A percentile compares a stretch with the other conserved stretches of the same genome.
phyloP scores from a whole-genome alignment of 805 yeast species.

The Crinitomyces ghanaensis region DNA sequence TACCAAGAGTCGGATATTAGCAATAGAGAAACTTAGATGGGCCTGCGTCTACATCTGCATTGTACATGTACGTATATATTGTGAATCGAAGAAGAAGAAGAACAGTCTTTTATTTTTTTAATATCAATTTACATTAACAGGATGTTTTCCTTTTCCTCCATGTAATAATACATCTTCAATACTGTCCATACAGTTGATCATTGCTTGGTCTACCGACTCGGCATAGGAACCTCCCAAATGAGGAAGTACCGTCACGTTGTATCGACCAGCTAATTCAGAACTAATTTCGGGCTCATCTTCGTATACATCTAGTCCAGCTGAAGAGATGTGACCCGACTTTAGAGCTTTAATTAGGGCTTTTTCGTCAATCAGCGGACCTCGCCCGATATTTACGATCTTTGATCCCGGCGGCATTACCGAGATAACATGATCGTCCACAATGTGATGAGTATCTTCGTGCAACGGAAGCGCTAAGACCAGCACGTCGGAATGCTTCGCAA shows the following conservation, averaged over 20 bases:
- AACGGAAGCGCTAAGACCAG: slow-evolving; percentile 60
- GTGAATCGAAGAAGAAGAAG: neutral
- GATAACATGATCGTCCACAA: slow-evolving; percentile 41
- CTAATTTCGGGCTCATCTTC: slow-evolving; percentile 50
- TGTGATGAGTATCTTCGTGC: slow-evolving; percentile 42
- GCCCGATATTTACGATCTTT: slow-evolving; percentile 61
- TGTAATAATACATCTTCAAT: slow-evolving; percentile 22
- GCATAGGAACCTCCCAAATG: slow-evolving; percentile 60
- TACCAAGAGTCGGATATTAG: slow-evolving; percentile 27
- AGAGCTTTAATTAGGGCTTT: slow-evolving; percentile 52
- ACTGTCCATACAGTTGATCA: slow-evolving; percentile 48
- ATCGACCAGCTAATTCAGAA: slow-evolving; percentile 38
- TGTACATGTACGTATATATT: neutral
- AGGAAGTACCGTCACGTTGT: slow-evolving; percentile 57
- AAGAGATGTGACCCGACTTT: slow-evolving; percentile 44
- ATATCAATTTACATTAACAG: slow-evolving; percentile 8
- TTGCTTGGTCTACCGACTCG: slow-evolving; percentile 13
- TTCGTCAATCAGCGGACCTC: slow-evolving; percentile 62
- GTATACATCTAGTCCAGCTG: slow-evolving; percentile 67
- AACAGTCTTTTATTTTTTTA: neutral
- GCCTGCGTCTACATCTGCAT: neutral
- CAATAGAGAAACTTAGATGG: slow-evolving; percentile 4
- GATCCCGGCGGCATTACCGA: slow-evolving; percentile 40
- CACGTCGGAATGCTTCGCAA: slow-evolving; percentile 38
- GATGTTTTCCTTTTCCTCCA: slow-evolving; percentile 8